These are phyloP conservation scores for Kwoniella dendrophila DNA, from an alignment of 768 basidiomycete species.

Conservation along the genomic window DNA sequence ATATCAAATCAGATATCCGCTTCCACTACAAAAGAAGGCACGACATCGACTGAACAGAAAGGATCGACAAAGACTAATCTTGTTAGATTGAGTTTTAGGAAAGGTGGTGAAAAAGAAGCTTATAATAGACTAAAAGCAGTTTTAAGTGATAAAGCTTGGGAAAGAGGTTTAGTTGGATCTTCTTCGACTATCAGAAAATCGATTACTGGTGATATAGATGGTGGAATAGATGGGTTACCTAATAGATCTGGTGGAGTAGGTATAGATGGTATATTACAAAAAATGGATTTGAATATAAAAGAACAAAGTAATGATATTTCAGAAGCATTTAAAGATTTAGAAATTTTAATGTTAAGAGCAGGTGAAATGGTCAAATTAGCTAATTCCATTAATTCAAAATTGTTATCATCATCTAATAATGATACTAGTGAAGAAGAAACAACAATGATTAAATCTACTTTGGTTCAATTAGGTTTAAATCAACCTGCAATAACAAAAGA, in stretches of 20 bases:
- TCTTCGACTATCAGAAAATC: neutral
- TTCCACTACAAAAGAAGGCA: neutral
- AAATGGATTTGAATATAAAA: conserved; percentile 70
- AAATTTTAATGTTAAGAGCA: conserved; percentile 86
- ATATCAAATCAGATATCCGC: conserved; percentile 3
- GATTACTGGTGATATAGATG: neutral
- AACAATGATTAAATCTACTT: conserved; percentile 81
- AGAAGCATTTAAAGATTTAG: conserved; percentile 80
- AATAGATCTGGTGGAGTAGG: conserved; percentile 13
- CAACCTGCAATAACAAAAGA: conserved; percentile 83
- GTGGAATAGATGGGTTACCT: neutral
- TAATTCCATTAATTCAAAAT: conserved; percentile 78
- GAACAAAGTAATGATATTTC: conserved; percentile 68
- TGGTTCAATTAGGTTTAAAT: conserved; percentile 85
- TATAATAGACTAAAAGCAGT: conserved; percentile 75
- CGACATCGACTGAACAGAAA: neutral
- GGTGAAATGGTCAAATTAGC: conserved; percentile 91
- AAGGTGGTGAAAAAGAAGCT: conserved; percentile 81
- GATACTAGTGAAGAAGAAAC: conserved; percentile 57
- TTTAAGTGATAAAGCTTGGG: conserved; percentile 74
- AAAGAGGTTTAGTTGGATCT: conserved; percentile 56
- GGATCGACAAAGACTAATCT: conserved; percentile 42
- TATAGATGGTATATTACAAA: conserved; percentile 78
- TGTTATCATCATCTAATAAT: too few relatives aligned
- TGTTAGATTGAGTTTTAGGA: conserved; percentile 85